These are phyloP conservation scores for Stagonosporopsis tanaceti DNA, from an alignment of 2,329 filamentous ascomycete species.

Conservation along the genomic window DNA sequence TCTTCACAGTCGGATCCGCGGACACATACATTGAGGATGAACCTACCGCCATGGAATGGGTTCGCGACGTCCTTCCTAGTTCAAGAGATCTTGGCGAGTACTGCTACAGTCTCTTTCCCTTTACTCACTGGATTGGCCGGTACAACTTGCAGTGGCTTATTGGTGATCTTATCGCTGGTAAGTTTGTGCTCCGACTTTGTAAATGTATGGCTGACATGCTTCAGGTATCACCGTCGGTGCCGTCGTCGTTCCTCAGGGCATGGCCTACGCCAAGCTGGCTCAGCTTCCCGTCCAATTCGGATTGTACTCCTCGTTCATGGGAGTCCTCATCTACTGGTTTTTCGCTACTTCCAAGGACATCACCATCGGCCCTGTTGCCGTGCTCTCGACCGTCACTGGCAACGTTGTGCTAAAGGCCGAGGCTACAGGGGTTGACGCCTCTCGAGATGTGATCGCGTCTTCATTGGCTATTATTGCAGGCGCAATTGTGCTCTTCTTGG, in stretches of 20 bases:
- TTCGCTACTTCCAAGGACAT: constrained; percentile 99
- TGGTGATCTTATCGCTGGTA: constrained; percentile 89
- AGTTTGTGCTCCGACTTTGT: constrained; percentile 36
- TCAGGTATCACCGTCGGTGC: constrained; percentile 74
- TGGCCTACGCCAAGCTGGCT: constrained; percentile 91
- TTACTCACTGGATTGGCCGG: constrained; percentile 82
- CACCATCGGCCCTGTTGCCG: constrained; percentile 94
- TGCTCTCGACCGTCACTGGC: constrained; percentile 90
- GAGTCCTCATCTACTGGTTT: constrained; percentile 94
- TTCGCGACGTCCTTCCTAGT: constrained; percentile 70
- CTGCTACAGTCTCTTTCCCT: constrained; percentile 79
- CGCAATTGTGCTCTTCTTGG: constrained; percentile 80
- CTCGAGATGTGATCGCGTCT: constrained; percentile 55
- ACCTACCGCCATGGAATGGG: constrained; percentile 77
- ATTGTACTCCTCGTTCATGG: constrained; percentile 96
- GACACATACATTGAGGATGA: constrained; percentile 84
- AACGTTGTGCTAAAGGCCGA: constrained; percentile 74
- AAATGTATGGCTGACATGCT: constrained; percentile 14
- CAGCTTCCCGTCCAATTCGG: constrained; percentile 81
- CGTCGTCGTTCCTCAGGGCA: constrained; percentile 92
- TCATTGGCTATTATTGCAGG: constrained; percentile 82
- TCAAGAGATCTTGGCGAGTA: constrained; percentile 66
- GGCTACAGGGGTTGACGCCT: constrained; percentile 38
- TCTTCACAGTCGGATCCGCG: constrained; percentile 74
- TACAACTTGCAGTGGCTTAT: constrained; percentile 91